A percentile compares a stretch with the other conserved stretches of the same genome.
Evolutionary conservation across 2,329 filamentous ascomycete genomes (phyloP).

Genomic region (Lomentospora prolificans): DNA sequence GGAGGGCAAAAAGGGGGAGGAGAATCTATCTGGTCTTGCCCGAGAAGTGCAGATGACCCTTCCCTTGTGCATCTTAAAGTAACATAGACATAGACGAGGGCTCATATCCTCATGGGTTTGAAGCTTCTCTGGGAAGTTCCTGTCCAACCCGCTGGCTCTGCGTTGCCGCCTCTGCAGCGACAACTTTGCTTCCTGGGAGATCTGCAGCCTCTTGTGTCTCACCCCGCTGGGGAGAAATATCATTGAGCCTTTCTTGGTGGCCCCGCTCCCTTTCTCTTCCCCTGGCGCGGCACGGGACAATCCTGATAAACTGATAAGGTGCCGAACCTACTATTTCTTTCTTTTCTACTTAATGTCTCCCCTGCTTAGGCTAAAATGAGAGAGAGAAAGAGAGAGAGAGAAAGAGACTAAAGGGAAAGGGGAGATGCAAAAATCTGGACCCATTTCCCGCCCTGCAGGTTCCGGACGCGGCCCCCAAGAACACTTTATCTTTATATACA

Average conservation of each 20-base stretch:
- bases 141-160: no score
- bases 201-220: no score
- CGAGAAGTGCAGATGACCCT: neutral
- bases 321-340: neutral
- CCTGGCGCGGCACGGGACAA: neutral
- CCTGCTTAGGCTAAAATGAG: neutral
- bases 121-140: no score
- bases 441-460: neutral
- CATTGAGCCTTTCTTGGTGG: neutral
- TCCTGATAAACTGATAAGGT: conserved; percentile 3
- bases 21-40: neutral
- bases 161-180: no score
- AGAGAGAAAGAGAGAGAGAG: no score
- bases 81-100: neutral
- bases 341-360: neutral
- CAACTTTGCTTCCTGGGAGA: no score
- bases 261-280: neutral
- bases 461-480: neutral
- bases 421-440: no score
- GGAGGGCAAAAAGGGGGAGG: neutral
- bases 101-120: neutral
- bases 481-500: no score
- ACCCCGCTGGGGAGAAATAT: no score
- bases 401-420: no score
- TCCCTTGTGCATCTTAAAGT: neutral